Conservation (phyloP, 148 eudicot genomes). For the Amaranthus cruentus region DNA sequence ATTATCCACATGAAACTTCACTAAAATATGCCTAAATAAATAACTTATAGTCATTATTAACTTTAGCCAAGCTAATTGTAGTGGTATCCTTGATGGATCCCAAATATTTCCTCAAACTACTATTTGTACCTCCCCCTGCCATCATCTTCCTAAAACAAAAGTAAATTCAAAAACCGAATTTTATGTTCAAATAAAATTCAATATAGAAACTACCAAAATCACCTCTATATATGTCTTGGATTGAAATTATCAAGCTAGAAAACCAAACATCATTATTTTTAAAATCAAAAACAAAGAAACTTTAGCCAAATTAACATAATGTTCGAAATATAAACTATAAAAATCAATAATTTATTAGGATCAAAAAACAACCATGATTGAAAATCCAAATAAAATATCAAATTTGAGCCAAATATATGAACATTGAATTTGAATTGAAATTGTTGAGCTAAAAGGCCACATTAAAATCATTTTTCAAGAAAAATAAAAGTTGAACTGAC, state of each 20-base stretch:
- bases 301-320: neutral
- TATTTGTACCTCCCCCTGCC: slow-evolving; percentile 79
- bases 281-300: neutral
- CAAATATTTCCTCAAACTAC: slow-evolving; percentile 75
- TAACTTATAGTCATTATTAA: slow-evolving; percentile 90
- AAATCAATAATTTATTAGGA: neutral
- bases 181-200: slow-evolving; percentile 10
- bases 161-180: slow-evolving; percentile 1
- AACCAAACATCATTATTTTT: neutral
- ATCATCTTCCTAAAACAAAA: slow-evolving; percentile 36
- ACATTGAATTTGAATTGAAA: neutral
- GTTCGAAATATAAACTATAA: neutral
- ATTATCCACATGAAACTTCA: no score
- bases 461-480: neutral
- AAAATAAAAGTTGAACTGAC: slow-evolving; percentile 8
- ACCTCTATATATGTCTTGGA: neutral
- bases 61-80: slow-evolving; percentile 89
- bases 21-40: neutral
- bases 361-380: slow-evolving; percentile 14
- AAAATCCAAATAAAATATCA: neutral
- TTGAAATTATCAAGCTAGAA: neutral
- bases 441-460: neutral
- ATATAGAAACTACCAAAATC: neutral
- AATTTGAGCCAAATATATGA: slow-evolving; percentile 4
- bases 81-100: slow-evolving; percentile 93